These are phyloP conservation scores for Phialocephala subalpina DNA, from an alignment of 2,329 filamentous ascomycete species.

Conservation along the genomic window DNA sequence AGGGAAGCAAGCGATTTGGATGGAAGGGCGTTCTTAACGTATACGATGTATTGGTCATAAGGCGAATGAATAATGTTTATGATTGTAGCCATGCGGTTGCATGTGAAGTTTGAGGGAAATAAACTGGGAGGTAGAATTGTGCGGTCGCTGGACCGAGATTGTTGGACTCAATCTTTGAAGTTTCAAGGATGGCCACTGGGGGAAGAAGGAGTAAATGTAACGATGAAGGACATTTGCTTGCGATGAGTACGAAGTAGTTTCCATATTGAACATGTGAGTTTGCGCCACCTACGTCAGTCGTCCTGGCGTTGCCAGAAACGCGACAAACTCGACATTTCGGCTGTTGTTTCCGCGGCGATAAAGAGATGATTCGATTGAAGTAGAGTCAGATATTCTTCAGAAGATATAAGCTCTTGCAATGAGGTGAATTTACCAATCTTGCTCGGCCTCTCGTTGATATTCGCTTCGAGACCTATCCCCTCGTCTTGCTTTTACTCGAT, in stretches of 20 bases:
- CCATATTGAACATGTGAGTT: background rate
- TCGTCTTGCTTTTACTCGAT: too few relatives aligned
- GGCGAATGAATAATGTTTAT: background rate
- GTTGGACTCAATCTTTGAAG: too few relatives aligned
- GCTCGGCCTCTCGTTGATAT: too few relatives aligned
- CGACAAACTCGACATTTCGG: too few relatives aligned
- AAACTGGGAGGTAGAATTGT: background rate
- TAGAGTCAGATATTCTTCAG: too few relatives aligned
- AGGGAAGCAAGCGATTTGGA: background rate
- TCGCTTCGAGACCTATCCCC: too few relatives aligned
- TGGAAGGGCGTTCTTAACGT: background rate
- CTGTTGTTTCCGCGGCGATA: too few relatives aligned
- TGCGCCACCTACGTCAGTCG: conserved; percentile 4
- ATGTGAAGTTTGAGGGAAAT: background rate
- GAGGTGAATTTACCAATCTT: too few relatives aligned
- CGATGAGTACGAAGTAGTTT: background rate
- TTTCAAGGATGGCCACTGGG: too few relatives aligned
- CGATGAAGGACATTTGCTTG: background rate
- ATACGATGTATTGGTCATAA: background rate
- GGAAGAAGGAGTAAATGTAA: too few relatives aligned
- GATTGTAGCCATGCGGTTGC: background rate
- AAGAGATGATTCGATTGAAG: too few relatives aligned
- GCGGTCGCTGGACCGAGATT: background rate
- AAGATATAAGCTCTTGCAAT: too few relatives aligned
- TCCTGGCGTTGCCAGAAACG: background rate